These are phyloP conservation scores for Vitis labrusca DNA, from an alignment of 164 flowering plant species.

Conservation along the genomic window DNA sequence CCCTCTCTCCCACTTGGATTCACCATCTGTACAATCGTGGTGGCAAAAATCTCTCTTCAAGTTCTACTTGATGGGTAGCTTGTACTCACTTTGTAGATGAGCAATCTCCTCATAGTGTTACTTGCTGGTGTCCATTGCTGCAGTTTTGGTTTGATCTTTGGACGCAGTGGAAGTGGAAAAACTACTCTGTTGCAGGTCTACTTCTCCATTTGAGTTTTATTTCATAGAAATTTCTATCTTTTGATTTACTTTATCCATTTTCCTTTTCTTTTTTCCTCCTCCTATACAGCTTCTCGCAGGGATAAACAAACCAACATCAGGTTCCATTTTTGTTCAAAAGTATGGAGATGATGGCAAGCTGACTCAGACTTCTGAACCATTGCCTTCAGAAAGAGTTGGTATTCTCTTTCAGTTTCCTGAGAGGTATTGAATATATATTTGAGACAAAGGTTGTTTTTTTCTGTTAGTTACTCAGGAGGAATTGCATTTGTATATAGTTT, in stretches of 20 bases:
- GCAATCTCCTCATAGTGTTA: background rate
- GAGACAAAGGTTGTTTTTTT: background rate
- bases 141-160: conserved; percentile 96
- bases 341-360: conserved; percentile 65
- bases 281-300: conserved; percentile 86
- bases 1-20: background rate
- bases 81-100: too few relatives aligned
- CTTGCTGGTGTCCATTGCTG: conserved; percentile 12
- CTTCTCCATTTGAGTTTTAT: conserved; percentile 7
- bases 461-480: too few relatives aligned
- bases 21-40: background rate
- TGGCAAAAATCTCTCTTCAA: too few relatives aligned
- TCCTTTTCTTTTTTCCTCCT: conserved; percentile 5
- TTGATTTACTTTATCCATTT: background rate
- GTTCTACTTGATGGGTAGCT: too few relatives aligned
- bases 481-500: too few relatives aligned
- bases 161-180: conserved; percentile 98
- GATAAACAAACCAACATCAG: conserved; percentile 82
- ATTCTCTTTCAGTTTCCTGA: conserved; percentile 99
- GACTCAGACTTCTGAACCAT: conserved; percentile 43
- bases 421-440: conserved; percentile 54
- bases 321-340: conserved; percentile 67
- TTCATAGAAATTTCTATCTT: background rate
- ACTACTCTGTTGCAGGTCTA: conserved; percentile 94
- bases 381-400: conserved; percentile 82